Evolutionary conservation across 352 stramenopile genomes (phyloP), one percentile per base, ranked within the genome.

Genomic region (Phytophthora colocasiae): DNA sequence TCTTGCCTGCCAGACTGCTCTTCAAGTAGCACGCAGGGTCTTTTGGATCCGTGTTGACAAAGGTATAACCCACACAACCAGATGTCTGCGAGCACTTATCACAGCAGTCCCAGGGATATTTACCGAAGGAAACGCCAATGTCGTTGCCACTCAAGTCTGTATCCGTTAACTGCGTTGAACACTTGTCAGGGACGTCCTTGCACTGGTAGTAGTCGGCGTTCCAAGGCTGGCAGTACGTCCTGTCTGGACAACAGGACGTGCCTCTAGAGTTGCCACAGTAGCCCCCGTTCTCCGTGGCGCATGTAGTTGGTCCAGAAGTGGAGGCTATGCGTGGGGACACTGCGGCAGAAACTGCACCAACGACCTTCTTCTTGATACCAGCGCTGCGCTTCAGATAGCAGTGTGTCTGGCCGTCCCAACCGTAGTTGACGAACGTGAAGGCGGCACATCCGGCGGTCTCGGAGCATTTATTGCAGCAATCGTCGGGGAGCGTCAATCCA

Each of bases 371-470:
- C 50, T n/a, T 59, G 54, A 47, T 56, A 8, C 48, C 49, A 15
- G 49, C 19, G 17, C 31, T 19, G 24, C 51, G 38, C 36, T 80
- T 80, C 38, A 80, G 54, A 58, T 77, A 77, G 41, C 72, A 77
- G 15, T 59, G 68, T 10, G 68, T 45, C 15, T 27, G 31, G 6
- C 68, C 64, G 2, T 64, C 48, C 27, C 79, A 75, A 43, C 38
- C 68, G 29, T 34, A 34, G 72, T 83, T 83, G 14, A 80, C 54
- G 64, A 76, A 83, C 19, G 75, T 77, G 68, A 78, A 83, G 22
- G 67, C 73, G 39, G 36, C 41, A 52, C 75, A 84, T 7, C 58
- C 69, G 1, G 32, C 6, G 7, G 69, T 80, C 10, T 58, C 36
- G 4, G 58, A 38, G 29, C 75, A 84, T 22, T 58, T 9, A 5